A percentile compares a stretch with the other conserved stretches of the same genome.
phyloP scores from a whole-genome alignment of 306 rosid species.

The Inga oerstediana region DNA sequence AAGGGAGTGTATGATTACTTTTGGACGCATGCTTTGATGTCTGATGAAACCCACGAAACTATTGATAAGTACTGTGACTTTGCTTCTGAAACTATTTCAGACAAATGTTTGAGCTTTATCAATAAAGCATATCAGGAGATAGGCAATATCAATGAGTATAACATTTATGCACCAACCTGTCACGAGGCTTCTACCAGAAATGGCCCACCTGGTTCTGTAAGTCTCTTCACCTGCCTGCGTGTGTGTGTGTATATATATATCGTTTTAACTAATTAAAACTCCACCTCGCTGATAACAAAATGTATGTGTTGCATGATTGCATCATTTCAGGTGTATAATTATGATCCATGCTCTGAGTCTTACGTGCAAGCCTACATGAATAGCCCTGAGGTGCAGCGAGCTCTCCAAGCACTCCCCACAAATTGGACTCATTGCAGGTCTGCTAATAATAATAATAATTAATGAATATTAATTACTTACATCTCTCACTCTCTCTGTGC shows the following conservation, averaged over 20 bases:
- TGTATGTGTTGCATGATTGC: background rate
- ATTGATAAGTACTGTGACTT: constrained; percentile 51
- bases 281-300: background rate
- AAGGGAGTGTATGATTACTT: constrained; percentile 45
- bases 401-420: constrained; percentile 60
- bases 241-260: too few relatives aligned
- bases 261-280: background rate
- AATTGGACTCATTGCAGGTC: constrained; percentile 51
- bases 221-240: background rate
- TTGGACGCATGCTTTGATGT: constrained; percentile 64
- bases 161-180: constrained; percentile 62
- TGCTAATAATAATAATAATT: background rate
- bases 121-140: constrained; percentile 10
- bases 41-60: constrained; percentile 55
- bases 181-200: constrained; percentile 26
- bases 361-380: constrained; percentile 54
- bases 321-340: constrained; percentile 38
- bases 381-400: constrained; percentile 56
- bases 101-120: constrained; percentile 27
- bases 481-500: background rate
- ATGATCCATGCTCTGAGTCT: constrained; percentile 58
- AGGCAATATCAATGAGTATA: constrained; percentile 39
- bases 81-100: constrained; percentile 4
- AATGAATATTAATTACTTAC: background rate
- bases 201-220: constrained; percentile 44